These are phyloP conservation scores for Biscogniauxia sp. DNA, from an alignment of 2,329 filamentous ascomycete species.

Conservation along the genomic window DNA sequence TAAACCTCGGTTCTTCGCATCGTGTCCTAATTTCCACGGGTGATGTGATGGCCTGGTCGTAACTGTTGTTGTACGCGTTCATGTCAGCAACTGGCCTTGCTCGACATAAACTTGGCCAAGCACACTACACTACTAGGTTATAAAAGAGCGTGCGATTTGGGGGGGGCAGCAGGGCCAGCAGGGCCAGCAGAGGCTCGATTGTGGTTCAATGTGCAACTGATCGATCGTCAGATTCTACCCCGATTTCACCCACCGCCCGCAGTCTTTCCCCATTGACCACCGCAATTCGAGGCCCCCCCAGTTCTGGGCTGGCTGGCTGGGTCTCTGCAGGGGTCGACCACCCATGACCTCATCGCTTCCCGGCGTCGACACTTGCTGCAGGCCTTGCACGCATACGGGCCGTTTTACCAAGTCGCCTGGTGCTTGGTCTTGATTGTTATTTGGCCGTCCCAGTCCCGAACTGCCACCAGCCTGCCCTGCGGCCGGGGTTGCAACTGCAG, in stretches of 20 bases:
- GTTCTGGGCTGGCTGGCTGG: slow-evolving; percentile 14
- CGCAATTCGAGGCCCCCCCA: background rate
- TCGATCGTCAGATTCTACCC: background rate
- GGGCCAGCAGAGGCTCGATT: background rate
- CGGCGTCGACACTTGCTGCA: too few species aligned
- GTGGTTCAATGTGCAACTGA: background rate
- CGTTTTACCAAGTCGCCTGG: slow-evolving; percentile 10
- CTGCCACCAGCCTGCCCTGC: slow-evolving; percentile 15
- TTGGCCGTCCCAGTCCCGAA: slow-evolving; percentile 14
- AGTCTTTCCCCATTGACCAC: background rate
- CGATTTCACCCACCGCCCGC: background rate
- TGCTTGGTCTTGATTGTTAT: slow-evolving; percentile 8
- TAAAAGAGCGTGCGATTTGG: background rate
- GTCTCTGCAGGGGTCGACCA: slow-evolving; percentile 16
- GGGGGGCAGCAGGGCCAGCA: too few species aligned
- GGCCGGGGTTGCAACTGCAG: slow-evolving; percentile 7
- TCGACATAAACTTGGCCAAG: background rate
- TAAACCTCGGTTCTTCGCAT: background rate
- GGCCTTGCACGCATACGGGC: slow-evolving; percentile 5
- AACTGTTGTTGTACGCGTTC: too few species aligned
- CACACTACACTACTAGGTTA: too few species aligned
- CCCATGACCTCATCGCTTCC: slow-evolving; percentile 26
- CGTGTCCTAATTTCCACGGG: background rate
- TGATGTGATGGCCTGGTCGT: background rate
- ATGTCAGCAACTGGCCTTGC: background rate